Evolutionary conservation across 2,329 filamentous ascomycete species (phyloP), one percentile per base, ranked within the genome.

Genomic region (Didymella pomorum): DNA sequence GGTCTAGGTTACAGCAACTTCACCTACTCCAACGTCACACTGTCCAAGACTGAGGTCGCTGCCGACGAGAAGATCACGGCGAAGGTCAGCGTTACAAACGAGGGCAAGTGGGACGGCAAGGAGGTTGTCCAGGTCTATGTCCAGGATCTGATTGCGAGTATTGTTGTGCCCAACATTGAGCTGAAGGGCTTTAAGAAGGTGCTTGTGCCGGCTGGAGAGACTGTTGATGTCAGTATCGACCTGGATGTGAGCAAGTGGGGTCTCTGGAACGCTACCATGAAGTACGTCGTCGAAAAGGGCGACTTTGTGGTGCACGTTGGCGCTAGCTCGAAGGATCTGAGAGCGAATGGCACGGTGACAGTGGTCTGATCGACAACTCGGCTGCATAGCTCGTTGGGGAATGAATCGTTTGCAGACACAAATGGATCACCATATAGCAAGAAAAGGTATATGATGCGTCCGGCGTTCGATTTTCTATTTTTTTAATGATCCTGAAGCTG

Each of bases 261-360:
- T 0, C 67, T 87, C 8, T 88, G 85, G 85, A 79, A 86, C 71
- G 66, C 76, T 12, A 79, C 76, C 31, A 89, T 91, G 87, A 78
- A 88, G 72, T 92, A 92, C 73, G 87, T 90, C 23, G 89, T 92
- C 35, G 90, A 92, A 80, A 84, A 84, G 3, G 89, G 89, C 1
- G 83, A 87, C 39, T 92, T 92, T 71, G 76, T 81, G 5, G 78
- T 91, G 10, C 79, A 82, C 53, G 83, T 89, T 16, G 89, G 88
- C 2, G 75, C 77, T n/a, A 83, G 79, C 61, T 88, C 86, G 64
- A 77, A 78, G 53, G 83, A 87, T 71, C 70, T 88, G 54, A 81
- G 81, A 62, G 79, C 78, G 0, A 87, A 85, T 67, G 80, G 81
- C 31, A 88, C 82, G 1, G 81, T 88, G 44, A 84, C 81, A 6